A percentile compares a stretch with the other conserved stretches of the same genome.
phyloP scores from a whole-genome alignment of 2,329 filamentous ascomycete genomes.

The Laburnicola sp. region DNA sequence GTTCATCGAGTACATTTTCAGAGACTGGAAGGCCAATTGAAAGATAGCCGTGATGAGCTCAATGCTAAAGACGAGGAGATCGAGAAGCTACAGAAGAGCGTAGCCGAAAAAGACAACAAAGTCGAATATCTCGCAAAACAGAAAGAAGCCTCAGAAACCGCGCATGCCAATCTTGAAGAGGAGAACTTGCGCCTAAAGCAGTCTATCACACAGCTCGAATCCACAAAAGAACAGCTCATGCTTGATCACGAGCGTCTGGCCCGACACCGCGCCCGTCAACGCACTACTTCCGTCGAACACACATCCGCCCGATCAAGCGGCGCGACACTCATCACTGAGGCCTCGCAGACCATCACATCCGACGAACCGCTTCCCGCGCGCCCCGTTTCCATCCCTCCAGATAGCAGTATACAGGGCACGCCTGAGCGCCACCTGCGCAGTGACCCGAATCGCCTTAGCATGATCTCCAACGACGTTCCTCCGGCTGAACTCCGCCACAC shows the following conservation, averaged over 20 bases:
- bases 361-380: conserved; percentile 18
- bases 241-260: conserved; percentile 37
- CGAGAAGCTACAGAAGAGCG: conserved; percentile 15
- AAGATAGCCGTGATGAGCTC: conserved; percentile 28
- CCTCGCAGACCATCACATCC: conserved; percentile 15
- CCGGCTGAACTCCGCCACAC: conserved; percentile 23
- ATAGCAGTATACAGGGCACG: conserved; percentile 23
- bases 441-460: conserved; percentile 18
- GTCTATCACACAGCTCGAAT: conserved; percentile 26
- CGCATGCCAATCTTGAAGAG: conserved; percentile 25
- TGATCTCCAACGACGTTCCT: conserved; percentile 28
- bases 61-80: conserved; percentile 29
- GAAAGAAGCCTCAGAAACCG: conserved; percentile 19
- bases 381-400: conserved; percentile 7
- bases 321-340: conserved; percentile 33
- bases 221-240: conserved; percentile 38
- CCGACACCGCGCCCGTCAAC: conserved; percentile 25
- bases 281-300: conserved; percentile 26
- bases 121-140: conserved; percentile 25
- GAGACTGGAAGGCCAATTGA: conserved; percentile 37
- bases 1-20: conserved; percentile 41
- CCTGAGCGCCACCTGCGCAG: conserved; percentile 20
- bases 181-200: conserved; percentile 34
- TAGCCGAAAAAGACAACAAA: conserved; percentile 23
- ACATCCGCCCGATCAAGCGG: conserved; percentile 36